Evolutionary conservation across 192 early-diverging fungal species (phyloP), one percentile per base, ranked within the genome.

Genomic region (Jimgerdemannia flammicorona): DNA sequence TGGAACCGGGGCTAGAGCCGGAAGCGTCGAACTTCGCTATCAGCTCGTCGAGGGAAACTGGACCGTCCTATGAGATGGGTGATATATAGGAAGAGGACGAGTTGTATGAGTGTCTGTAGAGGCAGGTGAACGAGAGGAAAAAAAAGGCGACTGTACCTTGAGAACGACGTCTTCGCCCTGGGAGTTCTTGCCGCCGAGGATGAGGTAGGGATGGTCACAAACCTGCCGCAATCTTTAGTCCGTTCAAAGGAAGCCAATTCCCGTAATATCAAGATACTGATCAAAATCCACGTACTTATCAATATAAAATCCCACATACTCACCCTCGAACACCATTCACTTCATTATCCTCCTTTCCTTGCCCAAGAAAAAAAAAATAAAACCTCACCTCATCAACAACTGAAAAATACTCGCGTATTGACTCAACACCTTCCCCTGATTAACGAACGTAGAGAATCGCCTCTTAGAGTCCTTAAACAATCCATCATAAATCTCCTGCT

Each of bases 381-480:
- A 81, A 40, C n/a, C 63, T 72, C 69, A 83, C 83, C 85, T 78
- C 74, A 83, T 85, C 18, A 89, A 66, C n/a, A 91, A 71, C 44
- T 90, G 87, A 69, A 91, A 87, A 63, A 94, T 90, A 49, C 84
- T 81, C 44, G 90, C 90, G 78, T 94, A 94, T 69, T 93, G 89
- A 67, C 83, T 78, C 63, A 92, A 80, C 43, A 89, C 75, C n/a
- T 84, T 90, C 11, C 93, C 93, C 7, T 84, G 81, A 40, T 76
- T 78, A 74, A 87, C 81, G 77, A 90, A 90, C 63, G 84, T 79
- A 4, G 82, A 76, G 49, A 91, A 93, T 70, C 88, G 88, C 39
- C 84, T 87, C 72, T 89, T 87, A 29, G 92, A 90, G 43, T 92
- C 87, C 29, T 84, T 90, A 70, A 87, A 90, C 0, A 93, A 80